Evolutionary conservation across 1,284 basidiomycete species (phyloP), one percentile per base, ranked within the genome.

Genomic region (Apiotrichum brassicae): DNA sequence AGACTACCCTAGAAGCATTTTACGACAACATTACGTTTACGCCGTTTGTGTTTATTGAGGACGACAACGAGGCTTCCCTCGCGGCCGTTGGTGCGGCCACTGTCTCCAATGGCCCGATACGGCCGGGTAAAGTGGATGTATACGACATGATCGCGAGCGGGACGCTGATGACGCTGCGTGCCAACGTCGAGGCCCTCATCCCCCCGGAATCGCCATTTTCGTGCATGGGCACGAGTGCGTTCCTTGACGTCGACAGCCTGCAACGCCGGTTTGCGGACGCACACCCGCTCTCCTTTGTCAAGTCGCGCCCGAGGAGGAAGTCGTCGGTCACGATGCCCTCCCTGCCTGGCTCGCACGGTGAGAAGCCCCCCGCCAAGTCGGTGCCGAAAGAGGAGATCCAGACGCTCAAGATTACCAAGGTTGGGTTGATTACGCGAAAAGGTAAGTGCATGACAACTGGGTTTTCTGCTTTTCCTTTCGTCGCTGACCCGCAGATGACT

Each of bases 21-120:
- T 98, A 86, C 69, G 94, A 99, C 74, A 97, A 99, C 65, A 91
- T 93, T 48, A 84, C 90, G 20, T 92, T 86, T 73, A 89, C 85
- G 39, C 94, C 86, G 0, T 99, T 98, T 74, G 87, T 97, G 52
- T 97, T 93, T 64, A 86, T 97, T 26, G 54, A 56, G 38, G 54
- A 56, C 48, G 54, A 56, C 45, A 46, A 53, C 13, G 54, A 56
- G 33, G 54, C 54, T 3, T 39, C 48, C 2, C 45, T 56, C 5
- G 54, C 54, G 6, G 50, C 51, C 0, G 30, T 48, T 6, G 54
- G 54, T 1, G 46, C 26, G 2, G 28, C 36, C 7, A 30, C 28
- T 4, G 19, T 20, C 9, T 13, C 26, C n/a, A 36, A 23, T 9
- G 35, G 39, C 6, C 20, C 48, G 1, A 20, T 43, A 4, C 49